Evolutionary conservation across 768 basidiomycete species (phyloP).

Genomic region (Nidula microcarpa): DNA sequence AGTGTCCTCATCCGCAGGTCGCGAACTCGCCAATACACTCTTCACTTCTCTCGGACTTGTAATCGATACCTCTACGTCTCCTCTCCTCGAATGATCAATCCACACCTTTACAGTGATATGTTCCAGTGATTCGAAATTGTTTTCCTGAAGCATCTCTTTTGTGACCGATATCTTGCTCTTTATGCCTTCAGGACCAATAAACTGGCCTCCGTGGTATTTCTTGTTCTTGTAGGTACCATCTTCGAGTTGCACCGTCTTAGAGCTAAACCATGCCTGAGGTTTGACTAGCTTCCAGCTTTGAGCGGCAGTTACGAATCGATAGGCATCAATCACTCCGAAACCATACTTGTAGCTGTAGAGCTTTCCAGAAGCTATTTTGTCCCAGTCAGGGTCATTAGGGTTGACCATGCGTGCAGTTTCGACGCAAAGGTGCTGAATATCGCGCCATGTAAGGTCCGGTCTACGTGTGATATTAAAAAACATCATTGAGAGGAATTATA

Average conservation of each 20-base stretch:
- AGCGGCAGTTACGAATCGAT: conserved; percentile 76
- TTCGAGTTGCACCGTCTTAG: conserved; percentile 65
- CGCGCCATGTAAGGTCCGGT: conserved; percentile 95
- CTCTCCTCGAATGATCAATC: conserved; percentile 83
- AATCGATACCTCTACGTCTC: conserved; percentile 92
- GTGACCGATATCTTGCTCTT: conserved; percentile 63
- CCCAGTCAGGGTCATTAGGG: conserved; percentile 92
- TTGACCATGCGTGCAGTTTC: conserved; percentile 77
- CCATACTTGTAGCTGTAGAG: conserved; percentile 89
- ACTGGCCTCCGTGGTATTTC: conserved; percentile 58
- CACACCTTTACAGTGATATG: conserved; percentile 92
- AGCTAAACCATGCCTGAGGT: conserved; percentile 88
- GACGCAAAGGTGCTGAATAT: conserved; percentile 88
- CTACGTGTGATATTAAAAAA: conserved; percentile 28
- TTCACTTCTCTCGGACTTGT: conserved; percentile 80
- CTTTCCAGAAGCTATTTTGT: conserved; percentile 67
- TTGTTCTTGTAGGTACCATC: conserved; percentile 50
- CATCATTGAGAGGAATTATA: neutral
- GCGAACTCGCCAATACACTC: conserved; percentile 76
- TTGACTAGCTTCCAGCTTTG: conserved; percentile 84
- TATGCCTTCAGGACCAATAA: conserved; percentile 65
- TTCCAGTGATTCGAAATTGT: conserved; percentile 87
- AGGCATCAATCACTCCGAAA: conserved; percentile 85
- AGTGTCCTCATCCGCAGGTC: conserved; percentile 58
- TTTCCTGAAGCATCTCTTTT: conserved; percentile 55